A percentile compares a stretch with the other conserved stretches of the same genome.
phyloP scores from a whole-genome alignment of 1,284 basidiomycete species.

The Afroboletus lepidellus region DNA sequence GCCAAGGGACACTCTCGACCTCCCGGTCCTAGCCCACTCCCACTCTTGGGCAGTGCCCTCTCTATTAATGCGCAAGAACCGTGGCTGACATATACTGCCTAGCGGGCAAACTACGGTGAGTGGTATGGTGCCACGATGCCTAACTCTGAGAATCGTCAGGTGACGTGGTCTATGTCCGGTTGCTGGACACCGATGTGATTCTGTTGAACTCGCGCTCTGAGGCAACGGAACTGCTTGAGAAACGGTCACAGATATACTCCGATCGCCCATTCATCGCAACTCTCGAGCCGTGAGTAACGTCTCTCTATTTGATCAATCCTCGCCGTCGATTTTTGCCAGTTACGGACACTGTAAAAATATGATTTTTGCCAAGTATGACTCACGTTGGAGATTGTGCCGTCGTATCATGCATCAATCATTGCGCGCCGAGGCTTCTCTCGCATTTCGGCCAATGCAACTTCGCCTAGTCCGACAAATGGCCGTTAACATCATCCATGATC shows the following conservation, averaged over 20 bases:
- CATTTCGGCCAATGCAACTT: background rate
- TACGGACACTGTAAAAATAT: background rate
- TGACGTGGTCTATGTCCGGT: background rate
- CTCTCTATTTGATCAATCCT: background rate
- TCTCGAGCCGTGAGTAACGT: background rate
- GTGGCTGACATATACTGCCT: background rate
- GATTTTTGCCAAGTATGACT: background rate
- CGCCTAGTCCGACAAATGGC: background rate
- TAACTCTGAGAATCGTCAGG: background rate
- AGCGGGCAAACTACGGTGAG: background rate
- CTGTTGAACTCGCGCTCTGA: background rate
- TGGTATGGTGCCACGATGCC: too few species aligned
- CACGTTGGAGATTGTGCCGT: background rate
- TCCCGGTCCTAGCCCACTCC: background rate
- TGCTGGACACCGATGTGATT: background rate
- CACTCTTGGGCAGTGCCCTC: background rate
- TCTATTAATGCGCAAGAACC: background rate
- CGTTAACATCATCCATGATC: background rate
- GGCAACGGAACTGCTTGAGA: background rate
- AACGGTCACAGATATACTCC: background rate
- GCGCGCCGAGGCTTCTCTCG: background rate
- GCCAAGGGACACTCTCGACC: background rate
- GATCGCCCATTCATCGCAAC: background rate
- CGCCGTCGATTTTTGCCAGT: background rate
- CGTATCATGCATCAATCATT: background rate